Evolutionary conservation across 2,329 filamentous ascomycete genomes (phyloP).

Genomic region (Botrytis aclada): DNA sequence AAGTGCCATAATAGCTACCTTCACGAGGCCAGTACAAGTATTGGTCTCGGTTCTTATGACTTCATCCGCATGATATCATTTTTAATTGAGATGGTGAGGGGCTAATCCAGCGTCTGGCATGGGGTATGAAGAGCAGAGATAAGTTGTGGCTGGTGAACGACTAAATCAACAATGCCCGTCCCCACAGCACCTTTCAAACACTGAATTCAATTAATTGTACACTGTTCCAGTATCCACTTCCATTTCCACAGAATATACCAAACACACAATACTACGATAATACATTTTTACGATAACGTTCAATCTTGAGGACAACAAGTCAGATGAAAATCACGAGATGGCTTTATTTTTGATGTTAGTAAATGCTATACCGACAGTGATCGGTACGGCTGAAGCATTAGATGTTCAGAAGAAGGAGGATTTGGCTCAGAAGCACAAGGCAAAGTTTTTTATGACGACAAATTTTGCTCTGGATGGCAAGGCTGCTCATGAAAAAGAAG

Average conservation of each 20-base stretch:
- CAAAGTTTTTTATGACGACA: slow-evolving; percentile 20
- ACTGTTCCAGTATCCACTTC: neutral
- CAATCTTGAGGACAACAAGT: neutral
- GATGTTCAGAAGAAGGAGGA: slow-evolving; percentile 20
- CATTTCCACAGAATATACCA: neutral
- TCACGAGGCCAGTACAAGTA: neutral
- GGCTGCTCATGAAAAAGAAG: slow-evolving; percentile 12
- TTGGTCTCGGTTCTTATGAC: neutral
- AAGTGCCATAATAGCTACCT: neutral
- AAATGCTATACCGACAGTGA: slow-evolving; percentile 17
- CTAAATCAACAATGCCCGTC: neutral
- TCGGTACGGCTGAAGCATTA: slow-evolving; percentile 17
- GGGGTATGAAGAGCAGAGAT: slow-evolving; percentile 1
- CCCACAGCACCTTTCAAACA: slow-evolving; percentile 7
- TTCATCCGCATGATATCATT: slow-evolving; percentile 16
- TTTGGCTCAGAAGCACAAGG: slow-evolving; percentile 18
- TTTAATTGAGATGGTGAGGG: neutral
- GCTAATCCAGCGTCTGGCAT: neutral
- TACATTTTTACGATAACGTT: neutral
- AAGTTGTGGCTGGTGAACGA: slow-evolving; percentile 14
- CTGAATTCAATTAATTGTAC: slow-evolving; percentile 1
- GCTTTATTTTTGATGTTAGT: slow-evolving; percentile 17
- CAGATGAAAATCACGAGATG: slow-evolving; percentile 3
- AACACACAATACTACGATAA: neutral
- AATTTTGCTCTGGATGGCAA: slow-evolving; percentile 13